phyloP scores from a whole-genome alignment of 2,329 filamentous ascomycete genomes.

The Colletotrichum sublineola region DNA sequence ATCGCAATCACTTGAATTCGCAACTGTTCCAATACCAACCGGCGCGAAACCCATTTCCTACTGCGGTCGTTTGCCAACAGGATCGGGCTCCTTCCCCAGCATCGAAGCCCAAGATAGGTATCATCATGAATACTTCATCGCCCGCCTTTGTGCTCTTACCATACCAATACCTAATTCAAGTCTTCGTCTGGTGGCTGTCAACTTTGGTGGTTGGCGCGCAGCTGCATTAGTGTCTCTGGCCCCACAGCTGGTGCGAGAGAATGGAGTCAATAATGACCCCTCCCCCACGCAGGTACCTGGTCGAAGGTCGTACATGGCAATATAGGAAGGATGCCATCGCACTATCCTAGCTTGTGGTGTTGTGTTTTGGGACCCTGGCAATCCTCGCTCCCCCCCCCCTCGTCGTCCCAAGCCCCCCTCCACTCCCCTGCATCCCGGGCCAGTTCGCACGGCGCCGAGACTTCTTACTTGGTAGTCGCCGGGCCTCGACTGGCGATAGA shows the following conservation, averaged over 20 bases:
- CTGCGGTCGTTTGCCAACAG: no score
- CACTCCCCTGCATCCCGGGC: conserved; percentile 8
- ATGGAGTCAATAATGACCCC: not conserved
- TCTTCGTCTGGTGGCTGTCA: not conserved
- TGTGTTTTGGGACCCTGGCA: not conserved
- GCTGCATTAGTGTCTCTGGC: not conserved
- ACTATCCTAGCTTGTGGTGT: not conserved
- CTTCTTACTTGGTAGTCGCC: conserved; percentile 6
- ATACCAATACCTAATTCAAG: not conserved
- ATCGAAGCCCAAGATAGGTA: no score
- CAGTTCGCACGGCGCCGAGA: conserved; percentile 21
- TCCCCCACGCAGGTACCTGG: conserved; percentile 23
- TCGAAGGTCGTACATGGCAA: conserved; percentile 18
- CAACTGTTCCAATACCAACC: not conserved
- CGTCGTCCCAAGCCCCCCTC: not conserved
- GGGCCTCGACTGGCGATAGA: conserved; percentile 20
- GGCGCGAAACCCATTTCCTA: not conserved
- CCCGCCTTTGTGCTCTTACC: no score
- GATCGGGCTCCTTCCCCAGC: no score
- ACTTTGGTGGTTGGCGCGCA: not conserved
- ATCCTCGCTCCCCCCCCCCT: conserved; percentile 1
- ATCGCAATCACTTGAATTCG: not conserved
- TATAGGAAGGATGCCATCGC: conserved; percentile 15
- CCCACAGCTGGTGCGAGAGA: not conserved
- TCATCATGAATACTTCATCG: no score